A percentile compares a stretch with the other conserved stretches of the same genome.
phyloP scores from a whole-genome alignment of 1,284 basidiomycete genomes.

The Tilletiopsis washingtonensis region DNA sequence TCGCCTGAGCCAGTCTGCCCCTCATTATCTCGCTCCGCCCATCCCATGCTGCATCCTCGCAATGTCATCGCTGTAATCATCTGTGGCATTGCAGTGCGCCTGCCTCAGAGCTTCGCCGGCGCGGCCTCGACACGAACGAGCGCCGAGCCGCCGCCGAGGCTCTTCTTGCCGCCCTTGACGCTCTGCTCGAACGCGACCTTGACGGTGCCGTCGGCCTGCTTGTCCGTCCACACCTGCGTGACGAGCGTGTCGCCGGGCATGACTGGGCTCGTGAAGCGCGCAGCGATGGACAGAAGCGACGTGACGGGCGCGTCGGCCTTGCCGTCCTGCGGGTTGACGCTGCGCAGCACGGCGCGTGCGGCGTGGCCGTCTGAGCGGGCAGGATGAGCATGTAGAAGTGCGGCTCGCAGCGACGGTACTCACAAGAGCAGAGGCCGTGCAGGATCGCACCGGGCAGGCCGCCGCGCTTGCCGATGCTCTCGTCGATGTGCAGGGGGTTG shows the following conservation, averaged over 20 bases:
- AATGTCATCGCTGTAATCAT: too few relatives aligned
- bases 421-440: constrained; percentile 41
- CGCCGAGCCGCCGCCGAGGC: constrained; percentile 31
- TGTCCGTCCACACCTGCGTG: constrained; percentile 34
- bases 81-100: too few relatives aligned
- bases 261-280: constrained; percentile 38
- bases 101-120: too few relatives aligned
- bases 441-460: constrained; percentile 36
- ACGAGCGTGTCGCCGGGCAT: constrained; percentile 29
- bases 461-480: constrained; percentile 20
- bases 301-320: constrained; percentile 8
- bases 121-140: too few relatives aligned
- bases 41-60: not conserved
- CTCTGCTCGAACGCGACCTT: constrained; percentile 35
- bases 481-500: constrained; percentile 41
- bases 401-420: too few relatives aligned
- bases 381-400: too few relatives aligned
- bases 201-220: constrained; percentile 9
- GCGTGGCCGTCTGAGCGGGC: too few relatives aligned
- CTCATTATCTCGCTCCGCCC: too few relatives aligned
- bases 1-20: constrained; percentile 4
- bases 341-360: constrained; percentile 29
- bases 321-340: constrained; percentile 23
- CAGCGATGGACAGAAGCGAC: constrained; percentile 20
- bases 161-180: constrained; percentile 29